These are phyloP conservation scores for Botryotinia convoluta DNA, from an alignment of 2,329 filamentous ascomycete genomes.

Conservation along the genomic window DNA sequence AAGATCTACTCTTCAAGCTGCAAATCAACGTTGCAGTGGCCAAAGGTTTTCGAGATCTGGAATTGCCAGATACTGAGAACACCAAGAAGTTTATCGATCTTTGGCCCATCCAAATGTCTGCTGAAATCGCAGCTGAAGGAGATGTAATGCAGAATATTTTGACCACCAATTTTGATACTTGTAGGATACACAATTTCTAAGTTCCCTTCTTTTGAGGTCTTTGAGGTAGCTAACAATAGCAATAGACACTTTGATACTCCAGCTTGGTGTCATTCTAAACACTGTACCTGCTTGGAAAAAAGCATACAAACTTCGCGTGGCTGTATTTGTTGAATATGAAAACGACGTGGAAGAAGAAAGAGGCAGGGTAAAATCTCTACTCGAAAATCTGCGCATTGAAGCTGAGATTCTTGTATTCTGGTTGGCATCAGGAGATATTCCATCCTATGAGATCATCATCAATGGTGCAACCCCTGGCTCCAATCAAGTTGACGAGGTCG, in stretches of 20 bases:
- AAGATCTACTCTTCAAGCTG: conserved; percentile 74
- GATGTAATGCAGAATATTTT: conserved; percentile 63
- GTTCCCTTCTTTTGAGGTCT: background rate
- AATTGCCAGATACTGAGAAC: conserved; percentile 62
- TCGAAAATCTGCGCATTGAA: conserved; percentile 79
- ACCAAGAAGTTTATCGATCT: conserved; percentile 79
- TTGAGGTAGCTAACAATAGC: conserved; percentile 34
- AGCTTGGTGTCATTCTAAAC: conserved; percentile 79
- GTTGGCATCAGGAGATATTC: conserved; percentile 69
- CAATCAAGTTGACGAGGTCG: conserved; percentile 58
- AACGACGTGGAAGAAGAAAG: conserved; percentile 77
- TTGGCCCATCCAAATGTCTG: conserved; percentile 93
- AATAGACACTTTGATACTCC: conserved; percentile 73
- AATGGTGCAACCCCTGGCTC: conserved; percentile 61
- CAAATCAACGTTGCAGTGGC: conserved; percentile 83
- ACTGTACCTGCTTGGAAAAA: conserved; percentile 80
- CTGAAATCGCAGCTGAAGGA: conserved; percentile 67
- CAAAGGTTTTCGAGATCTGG: conserved; percentile 74
- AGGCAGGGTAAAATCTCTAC: conserved; percentile 65
- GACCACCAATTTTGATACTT: conserved; percentile 90
- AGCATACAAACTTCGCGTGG: conserved; percentile 69
- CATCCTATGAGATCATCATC: conserved; percentile 74
- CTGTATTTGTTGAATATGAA: conserved; percentile 88
- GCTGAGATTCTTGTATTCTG: conserved; percentile 79
- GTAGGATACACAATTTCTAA: conserved; percentile 46